Base-by-base conservation (phyloP, 2,329 filamentous ascomycete species). In the Colletotrichum tabaci region DNA sequence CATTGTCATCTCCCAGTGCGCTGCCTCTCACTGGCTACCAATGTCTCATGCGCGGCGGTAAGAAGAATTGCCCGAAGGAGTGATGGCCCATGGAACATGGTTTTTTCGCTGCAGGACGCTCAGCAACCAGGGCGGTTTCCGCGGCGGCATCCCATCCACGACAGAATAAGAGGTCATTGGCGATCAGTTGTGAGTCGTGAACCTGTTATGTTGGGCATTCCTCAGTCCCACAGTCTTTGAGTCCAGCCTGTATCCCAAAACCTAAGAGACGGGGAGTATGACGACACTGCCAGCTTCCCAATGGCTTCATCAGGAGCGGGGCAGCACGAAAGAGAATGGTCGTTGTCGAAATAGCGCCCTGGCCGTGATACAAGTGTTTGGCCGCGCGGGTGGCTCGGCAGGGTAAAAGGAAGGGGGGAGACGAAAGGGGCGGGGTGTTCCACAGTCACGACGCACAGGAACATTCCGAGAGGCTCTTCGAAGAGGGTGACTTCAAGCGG, bases 401-500 rank as follows among this genome's bases (percentile, higher is more conserved):
- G 67, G 67, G 63, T 67, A 52, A 52, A 26, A 35, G 30, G 21
- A n/a, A n/a, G 30, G 18, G 56, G 23, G 40, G 35, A 15, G 47
- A 50, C 63, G 12, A 67, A 61, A 26, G 4, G 26, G 63, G 63
- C 67, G 67, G 63, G 63, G 56, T 61, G 56, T 50, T 46, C 42
- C 38, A 63, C 50, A 63, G 46, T 18, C 35, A 46, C 56, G 40
- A 49, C 44, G 44, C 21, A 35, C 2, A 46, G 30, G 35, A 47
- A 15, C 9, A 44, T 53, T 15, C 61, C 47, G 21, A 8, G 50
- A 57, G 42, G 26, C 40, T 56, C 4, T 23, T 21, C 50, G 18
- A 26, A 10, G 23, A 50, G 60, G 4, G 30, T 4, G 16, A 57
- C 21, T 60, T 47, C 57, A 42, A 42, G 35, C 30, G 30, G 30